Percentiles rank a stretch among this genome's conserved stretches.
phyloP scores from a whole-genome alignment of 768 basidiomycete species.

The Rhizopogon salebrosus region DNA sequence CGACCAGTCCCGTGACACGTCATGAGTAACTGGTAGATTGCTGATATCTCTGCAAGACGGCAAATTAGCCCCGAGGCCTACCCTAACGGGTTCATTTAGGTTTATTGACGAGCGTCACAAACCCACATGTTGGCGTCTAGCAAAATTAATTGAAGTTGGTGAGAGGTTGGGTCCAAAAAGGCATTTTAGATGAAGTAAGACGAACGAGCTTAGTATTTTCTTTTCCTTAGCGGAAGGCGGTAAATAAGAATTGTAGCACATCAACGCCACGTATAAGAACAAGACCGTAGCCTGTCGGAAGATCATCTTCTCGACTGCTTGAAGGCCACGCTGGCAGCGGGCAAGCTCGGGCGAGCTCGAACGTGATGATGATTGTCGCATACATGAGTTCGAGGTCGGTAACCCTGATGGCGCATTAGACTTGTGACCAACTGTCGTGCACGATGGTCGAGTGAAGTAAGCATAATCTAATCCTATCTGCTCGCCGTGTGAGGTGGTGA shows the following conservation, averaged over 20 bases:
- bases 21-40: slow-evolving; percentile 1
- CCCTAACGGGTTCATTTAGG: slow-evolving; percentile 1
- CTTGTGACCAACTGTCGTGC: too few species aligned
- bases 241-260: neutral
- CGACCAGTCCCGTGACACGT: neutral
- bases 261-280: neutral
- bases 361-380: neutral
- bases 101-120: slow-evolving; percentile 2
- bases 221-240: neutral
- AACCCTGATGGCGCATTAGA: too few species aligned
- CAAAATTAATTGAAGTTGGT: slow-evolving; percentile 9
- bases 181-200: slow-evolving; percentile 4
- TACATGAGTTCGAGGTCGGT: too few species aligned
- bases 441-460: too few species aligned
- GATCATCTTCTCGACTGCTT: neutral
- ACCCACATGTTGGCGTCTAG: slow-evolving; percentile 10
- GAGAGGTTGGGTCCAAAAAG: slow-evolving; percentile 1
- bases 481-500: too few species aligned
- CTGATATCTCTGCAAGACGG: slow-evolving; percentile 7
- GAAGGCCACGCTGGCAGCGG: neutral
- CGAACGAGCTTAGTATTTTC: neutral
- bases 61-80: slow-evolving; percentile 3
- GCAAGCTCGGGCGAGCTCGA: slow-evolving; percentile 3
- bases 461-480: too few species aligned
- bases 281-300: neutral